These are phyloP conservation scores for Epichloe brachyelytri DNA, from an alignment of 2,329 filamentous ascomycete genomes.

Conservation along the genomic window DNA sequence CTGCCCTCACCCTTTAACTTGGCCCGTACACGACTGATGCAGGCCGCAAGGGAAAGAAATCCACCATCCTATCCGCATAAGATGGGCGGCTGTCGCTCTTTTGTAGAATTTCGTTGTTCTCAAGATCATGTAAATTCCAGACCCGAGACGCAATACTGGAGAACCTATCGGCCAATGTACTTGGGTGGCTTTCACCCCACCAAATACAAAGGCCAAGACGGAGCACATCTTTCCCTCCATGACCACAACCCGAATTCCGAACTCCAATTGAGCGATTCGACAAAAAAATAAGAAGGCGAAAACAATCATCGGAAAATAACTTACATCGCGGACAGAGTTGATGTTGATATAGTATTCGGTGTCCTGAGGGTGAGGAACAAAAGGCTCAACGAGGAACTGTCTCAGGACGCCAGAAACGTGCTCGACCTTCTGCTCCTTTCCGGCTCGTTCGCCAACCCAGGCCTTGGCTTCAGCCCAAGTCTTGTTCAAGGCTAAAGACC, in stretches of 20 bases:
- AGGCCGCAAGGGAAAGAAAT: not conserved
- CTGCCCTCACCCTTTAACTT: constrained; percentile 16
- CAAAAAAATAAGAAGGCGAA: not conserved
- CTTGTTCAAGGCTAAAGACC: constrained; percentile 96
- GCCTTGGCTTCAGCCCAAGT: constrained; percentile 85
- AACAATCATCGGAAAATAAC: constrained; percentile 27
- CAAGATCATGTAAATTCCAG: no score
- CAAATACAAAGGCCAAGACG: not conserved
- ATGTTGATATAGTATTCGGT: constrained; percentile 99
- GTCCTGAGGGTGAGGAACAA: constrained; percentile 86
- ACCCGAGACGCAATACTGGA: no score
- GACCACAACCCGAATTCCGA: not conserved
- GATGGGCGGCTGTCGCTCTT: constrained; percentile 3
- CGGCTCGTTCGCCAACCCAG: constrained; percentile 86
- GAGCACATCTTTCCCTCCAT: not conserved
- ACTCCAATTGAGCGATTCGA: not conserved
- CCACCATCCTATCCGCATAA: constrained; percentile 6
- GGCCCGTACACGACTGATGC: not conserved
- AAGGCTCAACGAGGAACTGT: constrained; percentile 96
- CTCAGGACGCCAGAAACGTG: constrained; percentile 76
- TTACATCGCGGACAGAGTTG: constrained; percentile 98
- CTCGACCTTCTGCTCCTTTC: constrained; percentile 89
- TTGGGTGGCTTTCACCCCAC: not conserved
- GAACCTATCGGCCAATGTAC: not conserved
- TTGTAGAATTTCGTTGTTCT: not conserved